Evolutionary conservation across 306 rosid species (phyloP), one percentile per base, ranked within the genome.

Genomic region (Phaseolus lunatus): DNA sequence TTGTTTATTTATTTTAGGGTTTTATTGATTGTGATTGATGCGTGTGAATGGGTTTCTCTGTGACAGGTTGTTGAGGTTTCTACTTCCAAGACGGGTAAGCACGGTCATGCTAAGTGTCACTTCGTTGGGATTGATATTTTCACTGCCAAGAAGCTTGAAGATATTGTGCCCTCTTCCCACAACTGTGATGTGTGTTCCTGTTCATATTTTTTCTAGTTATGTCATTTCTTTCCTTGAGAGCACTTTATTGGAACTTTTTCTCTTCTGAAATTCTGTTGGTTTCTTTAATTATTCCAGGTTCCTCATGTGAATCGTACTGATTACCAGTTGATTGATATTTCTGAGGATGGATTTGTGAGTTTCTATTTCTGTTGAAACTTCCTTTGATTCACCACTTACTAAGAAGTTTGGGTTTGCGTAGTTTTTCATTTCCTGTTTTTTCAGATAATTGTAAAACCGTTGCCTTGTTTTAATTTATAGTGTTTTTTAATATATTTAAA

Each of bases 141-240:
- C 81, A 87, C 80, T 31, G 83, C 78, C 81, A 90, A 90, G 82
- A 90, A 90, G 79, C 86, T 86, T 52, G 92, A 90, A 56, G 94
- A 90, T 83, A 90, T 90, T 52, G 92, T 90, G 24, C 92, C 94
- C n/a, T 90, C 94, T 69, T 90, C 94, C 63, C 92, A 90, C 82
- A 90, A 90, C 63, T 90, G 94, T 84, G 94, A 90, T 73, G 94
- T 90, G 78, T 54, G 84, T 19, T n/a, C 43, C 69, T 33, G 7
- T 8, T 39, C 11, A 19, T 33, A 10, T 53, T 16, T 54, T 31
- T 37, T 58, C 16, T 1, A 10, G 1, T 45, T 20, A 3, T 67
- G 4, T 35, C 2, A 27, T 27, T 63, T 52, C 14, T 53, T 23
- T 70, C 23, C 22, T 29, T 53, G 26, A 15, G 31, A 11, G 14